Base-by-base conservation (phyloP, 2,329 filamentous ascomycete genomes). In the Monosporascus sp. region DNA sequence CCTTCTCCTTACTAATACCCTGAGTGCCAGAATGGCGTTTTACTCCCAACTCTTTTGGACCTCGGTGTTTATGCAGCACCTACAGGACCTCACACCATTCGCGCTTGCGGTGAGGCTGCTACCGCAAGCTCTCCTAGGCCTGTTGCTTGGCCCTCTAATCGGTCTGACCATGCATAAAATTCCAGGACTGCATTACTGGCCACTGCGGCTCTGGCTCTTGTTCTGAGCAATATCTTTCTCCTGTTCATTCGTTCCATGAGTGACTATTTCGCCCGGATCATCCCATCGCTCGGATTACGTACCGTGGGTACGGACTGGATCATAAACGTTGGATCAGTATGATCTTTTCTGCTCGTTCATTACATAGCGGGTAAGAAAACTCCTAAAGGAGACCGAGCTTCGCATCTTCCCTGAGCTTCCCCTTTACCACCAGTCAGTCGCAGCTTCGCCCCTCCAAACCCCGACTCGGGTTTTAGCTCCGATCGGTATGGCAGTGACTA, bases 221-320 rank as follows among this genome's bases (percentile, higher is more conserved):
- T 64, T 20, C 37, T 56, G 15, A 65, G 66, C 54, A 67, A 68
- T 47, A 50, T 66, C 14, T 60, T 68, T 25, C 60, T 70, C 34
- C 41, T 69, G 18, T 69, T 69, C 47, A 51, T 69, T 38, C 59
- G 55, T 8, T 57, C 61, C 31, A 57, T 58, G 34, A 63, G 57
- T 25, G 59, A 65, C 47, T 69, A 69, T 47, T 60, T 69, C 39
- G 50, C 60, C 24, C 67, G 62, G 59, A 62, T 68, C 52, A 63
- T 69, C 20, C 67, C 66, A 8, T 65, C 65, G 5, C 48, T 70
- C 14, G 58, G 68, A 51, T 51, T 69, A 45, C 66, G 66, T 42
- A 67, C 67, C 7, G 49, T 69, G 47, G 64, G 67, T 37, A 66
- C 68, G 60, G 67, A 69, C 55, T 69, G 66, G 66, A 61, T 58